A percentile compares a stretch with the other conserved stretches of the same genome.
Evolutionary conservation across 1,284 basidiomycete species (phyloP).

Genomic region (Sanghuangporus sanghuang): DNA sequence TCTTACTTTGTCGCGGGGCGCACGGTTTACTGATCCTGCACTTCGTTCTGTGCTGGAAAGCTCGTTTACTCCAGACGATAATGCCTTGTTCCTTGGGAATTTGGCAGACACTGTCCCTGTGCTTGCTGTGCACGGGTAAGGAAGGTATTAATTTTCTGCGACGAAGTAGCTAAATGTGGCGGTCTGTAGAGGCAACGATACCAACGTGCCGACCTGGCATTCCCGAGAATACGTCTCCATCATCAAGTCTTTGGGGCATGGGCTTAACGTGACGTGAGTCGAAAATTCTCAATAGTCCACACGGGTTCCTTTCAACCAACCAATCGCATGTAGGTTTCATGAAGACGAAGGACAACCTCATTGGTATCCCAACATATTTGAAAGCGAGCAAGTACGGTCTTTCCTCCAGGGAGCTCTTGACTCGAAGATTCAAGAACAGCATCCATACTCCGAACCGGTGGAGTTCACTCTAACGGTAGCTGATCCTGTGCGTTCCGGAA

Average conservation of each 20-base stretch:
- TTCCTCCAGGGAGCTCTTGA: slow-evolving; percentile 44
- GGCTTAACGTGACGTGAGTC: slow-evolving; percentile 49
- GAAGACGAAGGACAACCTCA: slow-evolving; percentile 62
- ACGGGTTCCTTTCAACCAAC: not conserved
- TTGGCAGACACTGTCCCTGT: slow-evolving; percentile 57
- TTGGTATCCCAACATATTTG: slow-evolving; percentile 64
- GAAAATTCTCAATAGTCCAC: not conserved
- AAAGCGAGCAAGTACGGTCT: slow-evolving; percentile 45
- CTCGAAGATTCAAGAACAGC: slow-evolving; percentile 6
- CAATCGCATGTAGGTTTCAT: slow-evolving; percentile 39
- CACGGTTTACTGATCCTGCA: slow-evolving; percentile 71
- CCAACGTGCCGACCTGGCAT: slow-evolving; percentile 81
- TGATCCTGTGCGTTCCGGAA: slow-evolving; percentile 57
- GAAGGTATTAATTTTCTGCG: slow-evolving; percentile 1
- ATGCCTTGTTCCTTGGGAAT: slow-evolving; percentile 81
- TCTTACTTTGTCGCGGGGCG: slow-evolving; percentile 53
- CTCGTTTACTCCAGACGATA: slow-evolving; percentile 77
- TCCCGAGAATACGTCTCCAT: slow-evolving; percentile 56
- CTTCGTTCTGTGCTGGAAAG: slow-evolving; percentile 67
- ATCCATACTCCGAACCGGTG: slow-evolving; percentile 14
- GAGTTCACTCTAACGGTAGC: slow-evolving; percentile 65
- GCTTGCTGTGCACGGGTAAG: slow-evolving; percentile 74
- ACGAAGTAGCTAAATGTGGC: not conserved
- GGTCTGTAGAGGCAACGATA: slow-evolving; percentile 55
- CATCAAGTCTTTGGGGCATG: slow-evolving; percentile 48